Conservation (phyloP, 768 basidiomycete genomes). For the Obba rivulosa region DNA sequence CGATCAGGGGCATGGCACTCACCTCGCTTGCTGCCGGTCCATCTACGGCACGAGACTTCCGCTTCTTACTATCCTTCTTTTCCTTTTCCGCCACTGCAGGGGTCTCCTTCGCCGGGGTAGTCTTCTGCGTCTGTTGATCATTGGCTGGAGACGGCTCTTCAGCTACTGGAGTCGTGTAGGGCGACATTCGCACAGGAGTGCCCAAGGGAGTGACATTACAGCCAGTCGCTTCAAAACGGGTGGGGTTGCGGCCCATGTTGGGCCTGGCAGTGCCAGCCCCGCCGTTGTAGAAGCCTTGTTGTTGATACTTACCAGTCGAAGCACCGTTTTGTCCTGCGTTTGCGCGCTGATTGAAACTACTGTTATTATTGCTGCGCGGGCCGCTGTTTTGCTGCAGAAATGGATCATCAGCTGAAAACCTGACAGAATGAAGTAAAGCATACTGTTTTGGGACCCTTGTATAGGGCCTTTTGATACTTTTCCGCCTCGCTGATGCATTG, state of each 20-base stretch:
- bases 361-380: conserved; percentile 4
- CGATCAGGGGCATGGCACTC: background rate
- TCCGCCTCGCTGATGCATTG: conserved; percentile 87
- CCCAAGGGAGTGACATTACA: conserved; percentile 73
- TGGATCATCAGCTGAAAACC: background rate
- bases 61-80: conserved; percentile 23
- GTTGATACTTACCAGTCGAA: conserved; percentile 23
- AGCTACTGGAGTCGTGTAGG: conserved; percentile 26
- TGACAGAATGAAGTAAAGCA: conserved; percentile 16
- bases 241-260: conserved; percentile 9
- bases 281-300: conserved; percentile 9
- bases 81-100: conserved; percentile 19
- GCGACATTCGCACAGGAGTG: conserved; percentile 47
- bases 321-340: conserved; percentile 4
- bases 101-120: background rate
- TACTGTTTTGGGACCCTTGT: conserved; percentile 70
- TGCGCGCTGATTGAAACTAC: background rate
- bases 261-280: conserved; percentile 5
- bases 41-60: conserved; percentile 15
- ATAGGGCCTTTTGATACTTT: conserved; percentile 85
- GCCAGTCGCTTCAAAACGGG: conserved; percentile 39
- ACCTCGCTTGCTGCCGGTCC: conserved; percentile 10
- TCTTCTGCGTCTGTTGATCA: conserved; percentile 2
- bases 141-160: conserved; percentile 8
- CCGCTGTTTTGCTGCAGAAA: conserved; percentile 8